Evolutionary conservation across 495 filamentous ascomycete genomes (phyloP), one percentile per base, ranked within the genome.

Genomic region (Penicillium macrosclerotiorum): DNA sequence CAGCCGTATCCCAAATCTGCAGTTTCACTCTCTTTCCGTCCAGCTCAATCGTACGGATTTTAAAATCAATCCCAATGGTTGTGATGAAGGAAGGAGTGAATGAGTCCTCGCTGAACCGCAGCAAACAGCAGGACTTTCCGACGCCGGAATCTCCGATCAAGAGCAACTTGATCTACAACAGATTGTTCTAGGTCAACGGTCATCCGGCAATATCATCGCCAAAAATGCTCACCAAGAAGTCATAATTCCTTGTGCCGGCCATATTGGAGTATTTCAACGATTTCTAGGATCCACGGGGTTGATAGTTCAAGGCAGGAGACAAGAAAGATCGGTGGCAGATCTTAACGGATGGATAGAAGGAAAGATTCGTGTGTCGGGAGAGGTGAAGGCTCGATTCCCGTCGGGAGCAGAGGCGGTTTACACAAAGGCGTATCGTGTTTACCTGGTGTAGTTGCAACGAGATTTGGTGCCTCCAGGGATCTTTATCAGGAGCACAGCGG

Each of bases 1-100:
- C 93, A 46, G 93, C 93, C 13, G 93, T 98, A 62, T 98, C 93
- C 93, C 93, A 98, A 65, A 98, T 98, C 74, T 98, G 93, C 63
- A 98, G 74, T 76, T 98, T 98, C 47, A 98, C 92, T 38, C 92
- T 77, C 82, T 98, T 98, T 51, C 92, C 91, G 62, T 98, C 93
- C 48, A 98, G 72, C 71, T 98, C 93, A 71, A 98, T 98, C 45
- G 93, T 98, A 36, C 93, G 82, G 57, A 98, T 98, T 78, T 98
- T 98, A 76, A 98, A 98, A 69, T 99, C 93, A 73, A 99, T 99
- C 45, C 93, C 93, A 69, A 99, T 97, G 38, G 93, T 98, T 20
- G 93, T 97, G 74, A 98, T 98, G 76, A 97, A 98, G 50, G 90
- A 96, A 25, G 93, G 93, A 23, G 76, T 98, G 74, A 98, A 98